These are phyloP conservation scores for Hippophae gyantsensis DNA, from an alignment of 306 rosid genomes.

Conservation along the genomic window DNA sequence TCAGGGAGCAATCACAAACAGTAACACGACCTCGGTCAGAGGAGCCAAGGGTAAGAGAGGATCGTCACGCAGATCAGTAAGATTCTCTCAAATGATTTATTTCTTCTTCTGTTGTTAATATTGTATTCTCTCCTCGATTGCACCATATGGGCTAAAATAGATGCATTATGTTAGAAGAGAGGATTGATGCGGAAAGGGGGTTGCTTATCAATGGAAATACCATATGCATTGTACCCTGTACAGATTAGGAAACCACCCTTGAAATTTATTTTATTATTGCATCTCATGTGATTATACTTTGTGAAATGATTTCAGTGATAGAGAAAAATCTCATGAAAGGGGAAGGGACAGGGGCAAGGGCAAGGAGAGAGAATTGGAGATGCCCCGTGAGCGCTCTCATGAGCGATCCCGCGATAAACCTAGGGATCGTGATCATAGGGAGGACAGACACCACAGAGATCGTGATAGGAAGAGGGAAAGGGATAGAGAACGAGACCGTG, in stretches of 20 bases:
- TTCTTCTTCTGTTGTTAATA: not conserved
- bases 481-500: conserved; percentile 44
- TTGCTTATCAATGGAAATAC: no score
- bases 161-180: no score
- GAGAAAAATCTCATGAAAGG: conserved; percentile 83
- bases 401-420: conserved; percentile 43
- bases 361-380: conserved; percentile 54
- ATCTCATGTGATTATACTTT: no score
- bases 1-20: conserved; percentile 79
- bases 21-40: conserved; percentile 75
- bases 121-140: no score
- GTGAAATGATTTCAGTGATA: conserved; percentile 41
- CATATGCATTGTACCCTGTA: no score
- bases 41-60: conserved; percentile 90
- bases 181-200: no score
- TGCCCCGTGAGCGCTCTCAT: conserved; percentile 44
- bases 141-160: no score
- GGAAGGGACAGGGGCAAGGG: conserved; percentile 34
- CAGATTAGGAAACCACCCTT: not conserved
- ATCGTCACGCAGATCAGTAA: conserved; percentile 69
- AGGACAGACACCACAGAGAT: conserved; percentile 87
- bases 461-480: conserved; percentile 60
- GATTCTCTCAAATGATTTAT: conserved; percentile 2
- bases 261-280: no score
- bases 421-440: conserved; percentile 77